Base-by-base conservation (phyloP, 1,139 yeast species). In the Candida labiduridarum region DNA sequence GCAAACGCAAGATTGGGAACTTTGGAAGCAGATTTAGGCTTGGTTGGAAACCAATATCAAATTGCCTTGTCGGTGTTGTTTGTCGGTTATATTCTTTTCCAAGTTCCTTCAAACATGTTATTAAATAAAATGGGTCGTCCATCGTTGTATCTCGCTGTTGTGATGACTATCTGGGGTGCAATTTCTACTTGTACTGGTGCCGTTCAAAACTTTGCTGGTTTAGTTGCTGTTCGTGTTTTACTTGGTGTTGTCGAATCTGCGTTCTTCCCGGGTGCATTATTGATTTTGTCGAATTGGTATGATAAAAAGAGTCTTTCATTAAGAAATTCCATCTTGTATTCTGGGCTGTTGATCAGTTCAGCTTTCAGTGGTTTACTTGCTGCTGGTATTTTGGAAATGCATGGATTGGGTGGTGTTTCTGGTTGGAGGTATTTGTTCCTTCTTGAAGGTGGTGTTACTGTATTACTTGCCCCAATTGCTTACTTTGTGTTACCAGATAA, bases 351-450 rank as follows among this genome's bases (percentile, higher is more conserved):
- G 59, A 74, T 87, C 52, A 87, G 92, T 25, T 91, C 94, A 63
- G 96, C 92, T 3, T 87, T 88, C 67, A 87, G 90, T 50, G 95
- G 96, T 51, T 81, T 89, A 47, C 79, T 89, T 55, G 77, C 77
- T 30, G 78, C 74, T 27, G 76, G 76, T 43, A 74, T 74, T 48
- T 65, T 74, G 44, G 63, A 74, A 48, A 66, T 76, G 69, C 76
- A 74, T 45, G 71, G 71, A 14, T 61, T 56, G 6, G 62, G 61
- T 40, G 76, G 76, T n/a, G 59, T 79, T 41, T 62, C 70, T 34
- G 74, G 87, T 3, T 87, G 94, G 94, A 78, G 85, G 66, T 86
- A 89, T 85, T 76, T 87, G 51, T 87, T 83, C 65, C 79, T 86
- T 56, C 80, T 87, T 55, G 92, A 87, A 65, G 94, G 95, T 53